Percentiles rank a stretch among this genome's conserved stretches.
Conservation (phyloP, 768 basidiomycete species). For the Trametes gibbosa region DNA sequence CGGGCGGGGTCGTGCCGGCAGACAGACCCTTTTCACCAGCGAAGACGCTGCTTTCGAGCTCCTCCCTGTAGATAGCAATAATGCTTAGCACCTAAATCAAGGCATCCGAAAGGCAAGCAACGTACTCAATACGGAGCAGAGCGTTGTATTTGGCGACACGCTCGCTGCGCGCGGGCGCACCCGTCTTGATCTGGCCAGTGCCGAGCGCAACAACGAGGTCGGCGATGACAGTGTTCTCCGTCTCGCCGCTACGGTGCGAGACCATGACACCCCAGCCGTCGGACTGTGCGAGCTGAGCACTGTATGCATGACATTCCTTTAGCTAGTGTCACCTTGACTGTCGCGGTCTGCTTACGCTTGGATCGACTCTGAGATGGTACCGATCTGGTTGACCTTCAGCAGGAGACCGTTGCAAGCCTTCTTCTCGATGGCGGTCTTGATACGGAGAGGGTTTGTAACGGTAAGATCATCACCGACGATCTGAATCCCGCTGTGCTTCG, state of each 20-base stretch:
- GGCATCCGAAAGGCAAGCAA: background rate
- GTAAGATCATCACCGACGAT: conserved; percentile 96
- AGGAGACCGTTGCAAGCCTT: conserved; percentile 99
- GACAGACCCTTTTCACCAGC: conserved; percentile 82
- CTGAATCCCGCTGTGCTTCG: conserved; percentile 73
- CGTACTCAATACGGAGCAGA: conserved; percentile 87
- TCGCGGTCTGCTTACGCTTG: conserved; percentile 75
- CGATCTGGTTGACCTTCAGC: conserved; percentile 99
- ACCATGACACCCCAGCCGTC: conserved; percentile 99
- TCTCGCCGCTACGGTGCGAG: conserved; percentile 98
- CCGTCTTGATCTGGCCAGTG: conserved; percentile 96
- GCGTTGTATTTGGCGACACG: conserved; percentile 95
- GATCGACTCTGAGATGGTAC: conserved; percentile 98
- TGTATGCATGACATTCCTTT: background rate
- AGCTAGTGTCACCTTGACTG: background rate
- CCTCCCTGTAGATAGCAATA: conserved; percentile 51
- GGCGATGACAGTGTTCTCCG: conserved; percentile 95
- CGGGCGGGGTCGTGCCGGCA: conserved; percentile 69
- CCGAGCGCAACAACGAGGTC: conserved; percentile 93
- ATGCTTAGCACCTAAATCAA: conserved; percentile 15
- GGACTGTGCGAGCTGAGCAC: conserved; percentile 89
- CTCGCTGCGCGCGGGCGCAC: conserved; percentile 93
- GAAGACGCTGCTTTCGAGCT: conserved; percentile 68
- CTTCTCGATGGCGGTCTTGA: conserved; percentile 99
- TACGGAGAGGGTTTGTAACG: conserved; percentile 94